Evolutionary conservation across 768 basidiomycete species (phyloP), one percentile per base, ranked within the genome.

Genomic region (Suillus luteus): DNA sequence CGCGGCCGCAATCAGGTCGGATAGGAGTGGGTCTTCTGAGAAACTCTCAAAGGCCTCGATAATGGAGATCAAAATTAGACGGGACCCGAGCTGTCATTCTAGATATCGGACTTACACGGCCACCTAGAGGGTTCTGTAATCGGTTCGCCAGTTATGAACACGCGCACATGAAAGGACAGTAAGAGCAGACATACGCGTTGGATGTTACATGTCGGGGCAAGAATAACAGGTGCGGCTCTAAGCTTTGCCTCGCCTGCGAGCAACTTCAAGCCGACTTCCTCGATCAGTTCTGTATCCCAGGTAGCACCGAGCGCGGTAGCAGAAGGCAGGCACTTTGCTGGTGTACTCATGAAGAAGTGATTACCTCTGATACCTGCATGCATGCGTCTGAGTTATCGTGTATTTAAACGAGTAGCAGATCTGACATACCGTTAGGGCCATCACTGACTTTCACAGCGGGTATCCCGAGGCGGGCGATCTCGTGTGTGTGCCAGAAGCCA

Each of bases 151-250:
- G 59, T n/a, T 2, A 9, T 65, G 35, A 65, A 44, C 22, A 12
- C 8, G 19, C 22, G 33, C 1, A 61, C 6, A 51, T 14, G 27
- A 27, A 61, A 12, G 33, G 9, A 22, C 40, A 12, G 57, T 49
- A 58, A 68, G 37, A 64, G 72, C 76, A 59, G 22, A 7, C 57
- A 65, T 72, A 86, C 90, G 38, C 93, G 84, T 74, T 93, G 92
- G 58, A 92, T 92, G 71, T 95, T 94, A 72, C 89, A 90, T 0
- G 92, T 94, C 0, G 92, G 93, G 0, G 87, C 93, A 19, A 93
- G 83, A 37, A 92, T 78, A 2, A 91, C 74, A 14, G 88, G 87
- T 11, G 89, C 87, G 2, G 87, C 83, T 52, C 85, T 81, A 55
- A 90, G 78, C 75, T 89, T 92, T 4, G 89, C 87, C 73, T 93